phyloP scores from a whole-genome alignment of 495 filamentous ascomycete species.

The Aspergillus diversus region DNA sequence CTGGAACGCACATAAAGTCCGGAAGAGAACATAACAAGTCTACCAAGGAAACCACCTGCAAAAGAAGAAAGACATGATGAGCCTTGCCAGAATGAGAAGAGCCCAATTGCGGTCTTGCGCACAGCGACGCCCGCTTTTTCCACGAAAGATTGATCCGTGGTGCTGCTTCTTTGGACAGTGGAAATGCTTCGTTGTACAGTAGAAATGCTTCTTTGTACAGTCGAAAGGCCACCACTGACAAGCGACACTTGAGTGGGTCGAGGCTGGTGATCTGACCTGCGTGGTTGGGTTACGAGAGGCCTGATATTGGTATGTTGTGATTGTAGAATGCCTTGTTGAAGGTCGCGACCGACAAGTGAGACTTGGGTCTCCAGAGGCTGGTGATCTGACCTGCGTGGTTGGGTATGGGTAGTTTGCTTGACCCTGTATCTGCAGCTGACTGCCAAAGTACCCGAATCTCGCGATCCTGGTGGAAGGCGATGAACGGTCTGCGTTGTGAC shows the following conservation, averaged over 20 bases:
- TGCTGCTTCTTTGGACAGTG: neutral
- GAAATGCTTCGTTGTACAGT: neutral
- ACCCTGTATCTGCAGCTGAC: neutral
- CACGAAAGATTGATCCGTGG: neutral
- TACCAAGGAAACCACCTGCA: constrained; percentile 20
- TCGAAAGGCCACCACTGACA: neutral
- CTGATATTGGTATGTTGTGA: neutral
- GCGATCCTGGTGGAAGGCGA: neutral
- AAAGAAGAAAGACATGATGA: constrained; percentile 17
- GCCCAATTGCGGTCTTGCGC: neutral
- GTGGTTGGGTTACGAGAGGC: neutral
- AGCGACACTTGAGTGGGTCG: neutral
- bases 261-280: neutral
- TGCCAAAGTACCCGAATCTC: neutral
- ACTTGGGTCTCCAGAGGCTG: neutral
- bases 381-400: neutral
- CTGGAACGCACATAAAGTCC: constrained; percentile 16
- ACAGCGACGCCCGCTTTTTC: constrained; percentile 1
- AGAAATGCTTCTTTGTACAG: neutral
- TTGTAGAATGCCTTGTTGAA: neutral
- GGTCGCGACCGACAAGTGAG: neutral
- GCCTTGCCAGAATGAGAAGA: constrained; percentile 16
- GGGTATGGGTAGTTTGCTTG: neutral
- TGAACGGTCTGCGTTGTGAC: neutral
- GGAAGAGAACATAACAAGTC: constrained; percentile 21